Conservation (phyloP, 2,329 filamentous ascomycete genomes). For the Talaromyces albobiverticillius region DNA sequence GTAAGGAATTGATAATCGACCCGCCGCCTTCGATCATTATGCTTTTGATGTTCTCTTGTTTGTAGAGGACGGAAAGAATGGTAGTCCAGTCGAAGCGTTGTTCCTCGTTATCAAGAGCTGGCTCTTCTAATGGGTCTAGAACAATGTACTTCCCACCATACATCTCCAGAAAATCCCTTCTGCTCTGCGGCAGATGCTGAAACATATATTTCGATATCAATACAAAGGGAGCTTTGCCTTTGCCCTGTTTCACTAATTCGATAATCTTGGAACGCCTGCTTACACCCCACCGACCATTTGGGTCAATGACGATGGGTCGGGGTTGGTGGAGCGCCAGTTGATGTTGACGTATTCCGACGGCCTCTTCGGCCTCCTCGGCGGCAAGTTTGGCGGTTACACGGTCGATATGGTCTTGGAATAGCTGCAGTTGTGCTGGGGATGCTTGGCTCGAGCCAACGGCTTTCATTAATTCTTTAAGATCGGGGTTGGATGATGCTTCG, state of each 20-base stretch:
- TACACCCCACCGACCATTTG: constrained; percentile 67
- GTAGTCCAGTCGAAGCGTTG: constrained; percentile 54
- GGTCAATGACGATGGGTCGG: constrained; percentile 76
- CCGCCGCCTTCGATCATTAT: constrained; percentile 91
- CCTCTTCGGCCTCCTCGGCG: not conserved
- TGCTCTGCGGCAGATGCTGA: constrained; percentile 17
- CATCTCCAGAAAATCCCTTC: constrained; percentile 21
- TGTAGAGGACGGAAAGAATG: constrained; percentile 55
- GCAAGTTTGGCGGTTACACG: not conserved
- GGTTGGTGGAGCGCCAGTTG: constrained; percentile 56
- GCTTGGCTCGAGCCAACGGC: not conserved
- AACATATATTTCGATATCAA: constrained; percentile 40
- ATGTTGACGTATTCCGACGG: not conserved
- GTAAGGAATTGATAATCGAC: constrained; percentile 73
- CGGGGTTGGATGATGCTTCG: constrained; percentile 1
- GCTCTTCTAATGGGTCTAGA: constrained; percentile 17
- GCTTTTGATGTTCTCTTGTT: constrained; percentile 60
- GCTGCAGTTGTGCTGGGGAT: not conserved
- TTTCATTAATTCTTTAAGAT: constrained; percentile 9
- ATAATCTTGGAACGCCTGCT: constrained; percentile 61
- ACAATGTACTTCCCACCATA: constrained; percentile 31
- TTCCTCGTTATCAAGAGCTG: constrained; percentile 1
- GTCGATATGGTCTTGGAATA: constrained; percentile 2
- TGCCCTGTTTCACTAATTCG: constrained; percentile 57
- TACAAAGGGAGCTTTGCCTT: constrained; percentile 70